Base-by-base conservation (phyloP, 805 yeast species). In the Schwanniomyces sp. region DNA sequence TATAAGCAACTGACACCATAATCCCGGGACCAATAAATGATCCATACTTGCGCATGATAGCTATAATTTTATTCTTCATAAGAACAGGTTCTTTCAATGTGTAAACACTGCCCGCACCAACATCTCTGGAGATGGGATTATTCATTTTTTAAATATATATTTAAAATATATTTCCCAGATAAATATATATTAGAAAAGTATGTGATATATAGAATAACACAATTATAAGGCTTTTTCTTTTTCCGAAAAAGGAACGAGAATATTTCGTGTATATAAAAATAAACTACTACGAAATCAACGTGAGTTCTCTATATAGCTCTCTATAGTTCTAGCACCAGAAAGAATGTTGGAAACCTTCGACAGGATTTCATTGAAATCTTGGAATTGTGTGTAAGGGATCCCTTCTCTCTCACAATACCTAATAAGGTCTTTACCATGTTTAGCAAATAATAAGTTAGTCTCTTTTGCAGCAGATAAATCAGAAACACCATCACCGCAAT, bases 401-500 rank as follows among this genome's bases (percentile, higher is more conserved):
- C 79, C 74, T 64, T 91, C 92, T 41, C 84, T 74, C 55, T 78
- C 78, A 71, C 98, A 94, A 72, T 83, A 92, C 34, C 84, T 85
- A 56, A 92, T 86, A 57, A 94, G 78, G 63, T 94, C 98, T 59
- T 86, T 83, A 43, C 97, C 99, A 54, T 82, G 82, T 72, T 91
- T 92, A 40, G 99, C 99, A 68, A 92, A 94, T 54, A 94, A 72
- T 56, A 92, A 75, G 66, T 94, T 92, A 36, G 99, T 91, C 67
- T 94, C 97, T 62, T 87, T 85, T 21, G 98, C 97, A 21, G 99
- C 99, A 48, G 90, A 82, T 56, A 94, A 75, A 67, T 94, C 99
- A 40, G 95, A 85, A 28, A 94, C 97, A 53, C 99, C 99, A 66
- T 94, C 99, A 49, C 99, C 99, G 61, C 96, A 88, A 74, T 94